Percentiles rank a stretch among this genome's conserved stretches.
Evolutionary conservation across 176 grass and related monocot genomes (phyloP).

Genomic region (Triticum turgidum): DNA sequence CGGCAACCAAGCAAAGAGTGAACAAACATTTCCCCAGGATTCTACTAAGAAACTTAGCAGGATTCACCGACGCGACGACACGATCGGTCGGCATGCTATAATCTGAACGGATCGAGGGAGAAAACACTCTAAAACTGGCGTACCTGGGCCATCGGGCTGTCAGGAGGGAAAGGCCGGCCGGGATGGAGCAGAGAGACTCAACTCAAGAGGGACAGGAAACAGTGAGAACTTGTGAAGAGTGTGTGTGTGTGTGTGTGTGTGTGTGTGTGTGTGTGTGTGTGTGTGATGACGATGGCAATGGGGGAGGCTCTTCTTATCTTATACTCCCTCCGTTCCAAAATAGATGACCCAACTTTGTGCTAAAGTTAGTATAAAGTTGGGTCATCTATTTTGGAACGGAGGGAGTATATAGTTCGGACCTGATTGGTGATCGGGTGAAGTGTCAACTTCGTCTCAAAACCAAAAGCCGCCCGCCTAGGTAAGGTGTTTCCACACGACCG

Average conservation of each 20-base stretch:
- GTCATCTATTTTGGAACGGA: too few species aligned
- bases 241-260: too few species aligned
- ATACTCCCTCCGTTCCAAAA: too few species aligned
- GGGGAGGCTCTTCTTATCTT: neutral
- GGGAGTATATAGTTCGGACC: neutral
- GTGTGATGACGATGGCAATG: neutral
- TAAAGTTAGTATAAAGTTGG: too few species aligned
- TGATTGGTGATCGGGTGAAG: neutral
- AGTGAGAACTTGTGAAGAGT: neutral
- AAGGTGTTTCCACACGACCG: neutral
- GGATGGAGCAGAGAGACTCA: neutral
- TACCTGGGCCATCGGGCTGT: constrained; percentile 55
- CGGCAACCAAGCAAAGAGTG: neutral
- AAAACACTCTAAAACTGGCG: neutral
- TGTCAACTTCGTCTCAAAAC: neutral
- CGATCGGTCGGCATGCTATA: neutral
- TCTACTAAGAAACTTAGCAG: too few species aligned
- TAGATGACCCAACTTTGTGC: too few species aligned
- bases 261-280: too few species aligned
- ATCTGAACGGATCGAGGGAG: neutral
- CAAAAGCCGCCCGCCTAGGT: neutral
- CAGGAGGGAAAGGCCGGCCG: neutral
- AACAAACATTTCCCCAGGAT: neutral
- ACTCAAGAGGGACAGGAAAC: neutral
- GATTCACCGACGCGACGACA: neutral